These are phyloP conservation scores for Sphaerulina vaccinii DNA, from an alignment of 2,329 filamentous ascomycete genomes.

Conservation along the genomic window DNA sequence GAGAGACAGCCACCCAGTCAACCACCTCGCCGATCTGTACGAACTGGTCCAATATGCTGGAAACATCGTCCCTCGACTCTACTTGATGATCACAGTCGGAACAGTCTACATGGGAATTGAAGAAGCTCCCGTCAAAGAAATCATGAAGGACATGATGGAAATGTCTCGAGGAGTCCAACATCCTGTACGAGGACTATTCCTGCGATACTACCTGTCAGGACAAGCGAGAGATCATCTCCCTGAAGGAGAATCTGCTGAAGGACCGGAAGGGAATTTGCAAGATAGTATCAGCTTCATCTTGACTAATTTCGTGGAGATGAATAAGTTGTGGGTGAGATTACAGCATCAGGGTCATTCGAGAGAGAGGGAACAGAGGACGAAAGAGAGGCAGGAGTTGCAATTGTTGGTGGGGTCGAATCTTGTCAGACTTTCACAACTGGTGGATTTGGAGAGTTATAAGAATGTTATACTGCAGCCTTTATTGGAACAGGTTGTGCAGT, in stretches of 20 bases:
- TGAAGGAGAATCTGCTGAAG: constrained; percentile 70
- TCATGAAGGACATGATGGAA: constrained; percentile 99
- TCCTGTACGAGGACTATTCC: constrained; percentile 88
- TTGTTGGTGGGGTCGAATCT: constrained; percentile 95
- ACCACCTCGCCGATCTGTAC: constrained; percentile 96
- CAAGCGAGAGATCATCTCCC: constrained; percentile 90
- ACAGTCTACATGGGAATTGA: constrained; percentile 99
- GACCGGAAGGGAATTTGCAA: constrained; percentile 90
- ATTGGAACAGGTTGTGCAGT: constrained; percentile 95
- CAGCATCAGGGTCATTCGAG: constrained; percentile 97
- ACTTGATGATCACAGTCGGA: constrained; percentile 98
- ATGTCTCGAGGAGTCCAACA: constrained; percentile 99
- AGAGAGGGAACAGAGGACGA: constrained; percentile 88
- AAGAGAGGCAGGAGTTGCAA: constrained; percentile 92
- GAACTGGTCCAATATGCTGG: constrained; percentile 97
- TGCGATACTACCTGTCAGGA: constrained; percentile 93
- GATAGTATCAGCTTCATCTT: constrained; percentile 98
- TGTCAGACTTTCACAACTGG: constrained; percentile 88
- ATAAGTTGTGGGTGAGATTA: constrained; percentile 96
- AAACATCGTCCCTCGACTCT: constrained; percentile 93
- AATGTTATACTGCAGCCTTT: constrained; percentile 82
- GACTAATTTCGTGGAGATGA: constrained; percentile 99
- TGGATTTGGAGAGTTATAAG: constrained; percentile 93
- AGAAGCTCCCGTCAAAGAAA: constrained; percentile 97
- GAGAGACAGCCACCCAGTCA: constrained; percentile 94